Conservation (phyloP, 306 rosid species). For the Sesbania bispinosa region DNA sequence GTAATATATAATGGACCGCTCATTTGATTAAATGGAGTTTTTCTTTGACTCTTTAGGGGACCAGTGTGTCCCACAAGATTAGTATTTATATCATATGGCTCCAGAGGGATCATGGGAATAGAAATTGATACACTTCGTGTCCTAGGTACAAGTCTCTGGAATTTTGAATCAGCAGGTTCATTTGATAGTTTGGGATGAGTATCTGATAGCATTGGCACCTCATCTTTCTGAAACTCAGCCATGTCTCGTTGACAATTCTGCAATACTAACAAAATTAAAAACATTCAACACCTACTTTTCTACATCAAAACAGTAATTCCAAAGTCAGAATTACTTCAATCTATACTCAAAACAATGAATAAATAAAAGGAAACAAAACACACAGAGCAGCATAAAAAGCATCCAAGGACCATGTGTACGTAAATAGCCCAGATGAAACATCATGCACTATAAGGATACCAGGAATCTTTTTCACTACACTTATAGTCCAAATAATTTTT, state of each 20-base stretch:
- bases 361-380: not conserved
- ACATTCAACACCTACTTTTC: not conserved
- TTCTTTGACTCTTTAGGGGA: constrained; percentile 53
- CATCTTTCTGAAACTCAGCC: constrained; percentile 56
- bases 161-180: constrained; percentile 35
- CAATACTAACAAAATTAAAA: not conserved
- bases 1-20: constrained; percentile 58
- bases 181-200: constrained; percentile 30
- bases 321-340: no score
- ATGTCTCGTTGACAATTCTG: constrained; percentile 42
- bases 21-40: constrained; percentile 49
- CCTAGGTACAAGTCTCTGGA: constrained; percentile 31
- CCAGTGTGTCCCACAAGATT: constrained; percentile 67
- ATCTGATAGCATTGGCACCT: constrained; percentile 52
- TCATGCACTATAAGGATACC: no score
- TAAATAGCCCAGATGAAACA: no score
- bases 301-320: no score
- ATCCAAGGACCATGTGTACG: no score
- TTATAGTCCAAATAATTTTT: no score
- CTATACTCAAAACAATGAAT: not conserved
- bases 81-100: constrained; percentile 41
- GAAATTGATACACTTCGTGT: constrained; percentile 65
- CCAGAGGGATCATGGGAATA: constrained; percentile 43
- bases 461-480: no score
- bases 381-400: no score